Conservation (phyloP, 2,329 filamentous ascomycete genomes). For the Metarhizium humberi region DNA sequence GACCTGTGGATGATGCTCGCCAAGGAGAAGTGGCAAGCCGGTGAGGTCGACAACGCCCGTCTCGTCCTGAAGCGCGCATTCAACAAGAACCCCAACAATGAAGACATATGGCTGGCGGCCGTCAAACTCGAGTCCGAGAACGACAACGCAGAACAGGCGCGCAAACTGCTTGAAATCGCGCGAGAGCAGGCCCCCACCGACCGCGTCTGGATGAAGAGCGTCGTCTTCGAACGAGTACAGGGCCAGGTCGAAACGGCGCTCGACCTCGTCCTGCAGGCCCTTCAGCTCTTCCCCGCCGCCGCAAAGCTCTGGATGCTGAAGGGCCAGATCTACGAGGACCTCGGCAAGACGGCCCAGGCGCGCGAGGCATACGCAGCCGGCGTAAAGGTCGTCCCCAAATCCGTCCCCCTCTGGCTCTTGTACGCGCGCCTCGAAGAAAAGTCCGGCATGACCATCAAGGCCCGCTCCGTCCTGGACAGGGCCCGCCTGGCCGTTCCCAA, state of each 20-base stretch:
- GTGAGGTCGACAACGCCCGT: conserved; percentile 79
- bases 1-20: conserved; percentile 94
- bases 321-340: conserved; percentile 88
- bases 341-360: conserved; percentile 71
- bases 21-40: conserved; percentile 86
- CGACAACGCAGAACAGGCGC: conserved; percentile 69
- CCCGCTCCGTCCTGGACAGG: conserved; percentile 85
- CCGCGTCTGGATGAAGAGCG: conserved; percentile 93
- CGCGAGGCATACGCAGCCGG: conserved; percentile 84
- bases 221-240: conserved; percentile 82
- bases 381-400: conserved; percentile 76
- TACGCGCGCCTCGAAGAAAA: conserved; percentile 83
- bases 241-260: conserved; percentile 73
- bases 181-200: conserved; percentile 87
- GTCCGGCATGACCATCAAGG: conserved; percentile 76
- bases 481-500: conserved; percentile 83
- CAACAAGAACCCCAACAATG: conserved; percentile 90
- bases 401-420: conserved; percentile 82
- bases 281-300: conserved; percentile 76
- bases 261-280: conserved; percentile 75
- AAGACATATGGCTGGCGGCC: conserved; percentile 94
- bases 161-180: conserved; percentile 72
- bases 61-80: conserved; percentile 82
- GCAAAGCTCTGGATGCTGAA: conserved; percentile 98
- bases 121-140: conserved; percentile 95